Evolutionary conservation across 2,329 filamentous ascomycete species (phyloP).

Genomic region (Malbranchea zuffiana): DNA sequence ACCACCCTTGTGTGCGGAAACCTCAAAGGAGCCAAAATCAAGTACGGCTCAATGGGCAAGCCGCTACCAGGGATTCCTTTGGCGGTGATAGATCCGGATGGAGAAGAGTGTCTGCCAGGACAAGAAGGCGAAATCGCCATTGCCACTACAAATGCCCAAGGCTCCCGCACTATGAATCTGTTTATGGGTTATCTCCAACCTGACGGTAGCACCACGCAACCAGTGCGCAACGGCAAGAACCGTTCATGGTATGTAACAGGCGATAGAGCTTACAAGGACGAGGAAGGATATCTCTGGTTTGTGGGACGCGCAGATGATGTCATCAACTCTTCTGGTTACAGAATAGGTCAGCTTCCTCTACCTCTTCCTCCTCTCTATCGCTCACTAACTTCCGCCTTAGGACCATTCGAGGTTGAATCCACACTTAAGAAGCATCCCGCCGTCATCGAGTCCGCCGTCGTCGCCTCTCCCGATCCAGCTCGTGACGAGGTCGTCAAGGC

Average conservation of each 20-base stretch:
- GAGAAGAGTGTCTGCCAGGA: conserved; percentile 19
- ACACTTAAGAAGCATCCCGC: conserved; percentile 31
- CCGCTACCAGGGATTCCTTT: conserved; percentile 30
- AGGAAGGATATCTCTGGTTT: conserved; percentile 29
- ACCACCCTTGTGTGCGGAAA: conserved; percentile 33
- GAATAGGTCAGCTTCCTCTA: conserved; percentile 18
- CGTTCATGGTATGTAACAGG: conserved; percentile 28
- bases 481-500: conserved; percentile 35
- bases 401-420: conserved; percentile 35
- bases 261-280: conserved; percentile 25
- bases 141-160: conserved; percentile 10
- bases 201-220: conserved; percentile 6
- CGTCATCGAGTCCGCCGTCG: conserved; percentile 33
- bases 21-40: conserved; percentile 25
- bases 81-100: conserved; percentile 24
- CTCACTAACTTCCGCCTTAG: conserved; percentile 13
- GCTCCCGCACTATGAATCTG: conserved; percentile 10
- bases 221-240: conserved; percentile 9
- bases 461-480: conserved; percentile 29
- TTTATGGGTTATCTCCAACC: conserved; percentile 10
- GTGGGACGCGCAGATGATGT: conserved; percentile 29
- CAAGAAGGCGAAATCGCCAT: conserved; percentile 32
- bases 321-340: conserved; percentile 33
- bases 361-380: conserved; percentile 1
- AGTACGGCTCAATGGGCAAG: conserved; percentile 33